Base-by-base conservation (phyloP, 2,329 filamentous ascomycete species). In the Fusarium sp. region DNA sequence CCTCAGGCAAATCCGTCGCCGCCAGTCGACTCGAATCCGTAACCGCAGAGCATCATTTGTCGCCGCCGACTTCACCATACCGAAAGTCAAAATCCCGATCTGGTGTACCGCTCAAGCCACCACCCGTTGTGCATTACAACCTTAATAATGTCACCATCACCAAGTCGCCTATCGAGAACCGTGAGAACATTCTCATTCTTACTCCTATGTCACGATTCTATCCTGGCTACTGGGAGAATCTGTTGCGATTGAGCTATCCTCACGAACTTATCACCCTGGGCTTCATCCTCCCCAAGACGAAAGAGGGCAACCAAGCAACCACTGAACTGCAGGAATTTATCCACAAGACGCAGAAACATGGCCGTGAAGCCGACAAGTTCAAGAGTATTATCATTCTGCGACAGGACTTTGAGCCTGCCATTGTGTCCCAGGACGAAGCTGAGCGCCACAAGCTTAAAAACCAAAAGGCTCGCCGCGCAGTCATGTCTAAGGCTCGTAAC, bases 201-300 rank as follows among this genome's bases (percentile, higher is more conserved):
- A 98, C 96, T 2, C 96, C 96, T 12, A 90, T 99, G 82, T 92
- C 94, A 32, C 90, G 93, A 68, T 99, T 98, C 85, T 98, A 98
- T 81, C 91, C 92, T 75, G 90, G 88, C 73, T 99, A 98, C 84
- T 99, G 96, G 95, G 91, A 97, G 80, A 99, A 98, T 76, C 85
- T 99, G 29, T 80, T 94, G 72, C 89, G 89, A 78, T 87, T 99
- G 59, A 87, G 83, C 76, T 99, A 98, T 79, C 96, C 96, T 5
- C 96, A 98, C 82, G 92, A 97, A 64, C 88, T 98, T 69, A 97
- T 99, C 77, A 97, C 94, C 1, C 86, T 99, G 29, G 96, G 94
- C 41, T 99, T 98, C 83, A 98, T 99, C 78, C 90, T 97, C 29
- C 96, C 96, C 55, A 97, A 97, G 83, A 97, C 91, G 49, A 92